Evolutionary conservation across 2,329 filamentous ascomycete species (phyloP).

Genomic region (Fusarium mexicanum): DNA sequence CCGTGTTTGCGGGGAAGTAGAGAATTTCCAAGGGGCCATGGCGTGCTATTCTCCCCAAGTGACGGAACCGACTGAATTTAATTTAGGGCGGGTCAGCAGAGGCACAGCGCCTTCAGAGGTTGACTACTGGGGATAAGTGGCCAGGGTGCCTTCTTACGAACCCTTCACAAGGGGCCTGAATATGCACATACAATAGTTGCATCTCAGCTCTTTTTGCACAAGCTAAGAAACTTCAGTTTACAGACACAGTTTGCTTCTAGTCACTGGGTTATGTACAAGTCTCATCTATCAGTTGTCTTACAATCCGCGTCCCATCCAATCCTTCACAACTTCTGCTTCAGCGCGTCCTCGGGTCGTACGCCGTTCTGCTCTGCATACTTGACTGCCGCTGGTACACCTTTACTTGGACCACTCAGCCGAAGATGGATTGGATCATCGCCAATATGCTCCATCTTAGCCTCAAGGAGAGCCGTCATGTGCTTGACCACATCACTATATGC

Average conservation of each 20-base stretch:
- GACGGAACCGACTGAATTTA: not conserved
- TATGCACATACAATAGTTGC: not conserved
- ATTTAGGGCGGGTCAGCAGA: not conserved
- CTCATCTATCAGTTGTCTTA: not conserved
- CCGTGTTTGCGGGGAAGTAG: not conserved
- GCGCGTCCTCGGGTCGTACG: not conserved
- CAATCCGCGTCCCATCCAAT: not conserved
- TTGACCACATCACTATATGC: constrained; percentile 50
- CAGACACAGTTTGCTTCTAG: accelerated
- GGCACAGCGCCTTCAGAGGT: not conserved
- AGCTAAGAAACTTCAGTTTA: accelerated
- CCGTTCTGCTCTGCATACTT: not conserved
- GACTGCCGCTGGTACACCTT: not conserved
- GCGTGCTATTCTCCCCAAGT: not conserved
- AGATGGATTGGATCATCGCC: constrained; percentile 53
- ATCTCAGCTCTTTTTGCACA: not conserved
- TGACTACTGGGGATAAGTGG: not conserved
- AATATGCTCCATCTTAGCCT: constrained; percentile 62
- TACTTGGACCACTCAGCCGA: not conserved
- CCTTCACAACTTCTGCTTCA: not conserved
- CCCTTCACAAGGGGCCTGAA: not conserved
- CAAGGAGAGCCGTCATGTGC: constrained; percentile 54
- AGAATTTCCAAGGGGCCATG: not conserved
- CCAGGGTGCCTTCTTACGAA: not conserved
- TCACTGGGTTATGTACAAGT: not conserved